A percentile compares a stretch with the other conserved stretches of the same genome.
Evolutionary conservation across 495 filamentous ascomycete genomes (phyloP).

Genomic region (Neurospora sp.): DNA sequence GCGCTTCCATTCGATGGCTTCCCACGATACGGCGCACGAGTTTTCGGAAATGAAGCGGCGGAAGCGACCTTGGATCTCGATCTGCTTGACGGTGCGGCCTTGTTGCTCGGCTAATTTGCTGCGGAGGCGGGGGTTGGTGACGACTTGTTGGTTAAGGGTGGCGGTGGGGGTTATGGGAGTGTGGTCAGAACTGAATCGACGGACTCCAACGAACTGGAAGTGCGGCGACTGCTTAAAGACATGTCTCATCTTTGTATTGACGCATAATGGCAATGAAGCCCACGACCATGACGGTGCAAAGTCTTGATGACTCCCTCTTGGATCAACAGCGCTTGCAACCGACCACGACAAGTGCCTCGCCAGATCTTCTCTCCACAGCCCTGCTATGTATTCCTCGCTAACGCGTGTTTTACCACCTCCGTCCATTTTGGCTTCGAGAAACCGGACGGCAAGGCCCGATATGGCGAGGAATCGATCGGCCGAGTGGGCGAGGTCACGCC

Average conservation of each 20-base stretch:
- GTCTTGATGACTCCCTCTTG: slow-evolving; percentile 9
- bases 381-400: slow-evolving; percentile 20
- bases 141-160: background rate
- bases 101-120: slow-evolving; percentile 12
- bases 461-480: slow-evolving; percentile 23
- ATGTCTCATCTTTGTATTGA: slow-evolving; percentile 12
- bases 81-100: slow-evolving; percentile 13
- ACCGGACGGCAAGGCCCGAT: slow-evolving; percentile 22
- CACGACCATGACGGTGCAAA: slow-evolving; percentile 25
- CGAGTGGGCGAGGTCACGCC: slow-evolving; percentile 16
- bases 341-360: slow-evolving; percentile 22
- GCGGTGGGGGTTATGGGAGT: background rate
- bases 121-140: background rate
- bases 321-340: slow-evolving; percentile 9
- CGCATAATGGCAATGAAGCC: slow-evolving; percentile 16
- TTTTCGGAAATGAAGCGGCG: slow-evolving; percentile 16
- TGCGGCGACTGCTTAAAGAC: slow-evolving; percentile 11
- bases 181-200: background rate
- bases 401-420: slow-evolving; percentile 3
- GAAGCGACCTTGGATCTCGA: slow-evolving; percentile 17
- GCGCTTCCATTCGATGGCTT: slow-evolving; percentile 10
- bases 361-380: slow-evolving; percentile 20
- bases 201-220: slow-evolving; percentile 13
- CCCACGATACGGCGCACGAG: slow-evolving; percentile 10
- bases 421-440: slow-evolving; percentile 20